Evolutionary conservation across 176 grass and related monocot genomes (phyloP), one percentile per base, ranked within the genome.

Genomic region (Triticum monococcum): DNA sequence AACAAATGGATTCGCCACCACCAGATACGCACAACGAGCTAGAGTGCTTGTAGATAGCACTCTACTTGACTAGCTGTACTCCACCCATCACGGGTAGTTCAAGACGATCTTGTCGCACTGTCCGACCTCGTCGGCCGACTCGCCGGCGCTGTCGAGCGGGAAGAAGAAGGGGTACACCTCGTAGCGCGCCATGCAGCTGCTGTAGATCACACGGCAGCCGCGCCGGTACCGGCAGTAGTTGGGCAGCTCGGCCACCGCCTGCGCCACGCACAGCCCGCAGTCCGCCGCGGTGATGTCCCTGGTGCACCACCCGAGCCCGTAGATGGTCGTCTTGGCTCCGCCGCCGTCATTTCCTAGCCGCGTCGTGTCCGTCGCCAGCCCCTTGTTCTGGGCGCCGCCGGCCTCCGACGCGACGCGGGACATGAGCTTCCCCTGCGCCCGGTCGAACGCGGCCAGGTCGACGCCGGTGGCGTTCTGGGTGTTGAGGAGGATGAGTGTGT

Each of bases 111-210:
- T 90, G 5, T 75, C 4, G 68, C 83, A 89, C 17, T 88, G 75
- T n/a, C 23, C 79, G 26, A 25, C 68, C 72, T 45, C 23, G 36
- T 48, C 37, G 1, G 57, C 65, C 3, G 57, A 50, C 4, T 7
- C 9, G 23, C 5, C 23, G 9, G 3, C 67, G 26, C 68, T 68
- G 82, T 72, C 85, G 30, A 91, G 84, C 0, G 90, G 90, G 81
- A 97, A 95, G 79, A 89, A 97, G 89, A 97, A 97, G 0, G 95
- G 90, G 48, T 93, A 97, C 0, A 85, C 88, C 87, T 97, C 95
- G 33, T 97, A 97, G 5, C 95, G 88, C 36, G 90, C 90, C 68
- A 91, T 94, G 59, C 95, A 97, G 68, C 92, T 97, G 62, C 81
- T 93, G 64, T 95, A 95, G 67, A 94, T 77, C 40, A 97, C 95